Conservation (phyloP, 495 filamentous ascomycete species). For the Aspergillus avenaceus region DNA sequence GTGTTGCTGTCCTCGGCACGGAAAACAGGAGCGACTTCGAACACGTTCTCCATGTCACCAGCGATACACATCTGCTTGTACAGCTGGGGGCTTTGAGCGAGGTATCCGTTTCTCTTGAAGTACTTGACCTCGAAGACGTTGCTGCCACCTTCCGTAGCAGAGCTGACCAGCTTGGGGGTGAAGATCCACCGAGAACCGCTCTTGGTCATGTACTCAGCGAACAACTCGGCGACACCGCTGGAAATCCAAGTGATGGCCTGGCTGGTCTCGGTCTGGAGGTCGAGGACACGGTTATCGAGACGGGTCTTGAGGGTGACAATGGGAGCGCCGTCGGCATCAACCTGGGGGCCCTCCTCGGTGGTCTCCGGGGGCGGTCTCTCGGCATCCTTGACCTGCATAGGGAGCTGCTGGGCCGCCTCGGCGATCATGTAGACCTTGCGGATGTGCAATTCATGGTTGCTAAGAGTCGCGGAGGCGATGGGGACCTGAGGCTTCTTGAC, state of each 20-base stretch:
- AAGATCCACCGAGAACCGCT: slow-evolving; percentile 84
- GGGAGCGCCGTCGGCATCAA: slow-evolving; percentile 49
- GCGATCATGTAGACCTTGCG: slow-evolving; percentile 73
- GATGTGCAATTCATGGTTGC: slow-evolving; percentile 74
- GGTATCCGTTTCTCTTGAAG: slow-evolving; percentile 78
- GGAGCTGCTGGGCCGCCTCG: slow-evolving; percentile 59
- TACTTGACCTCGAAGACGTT: slow-evolving; percentile 92
- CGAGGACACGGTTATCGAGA: slow-evolving; percentile 84
- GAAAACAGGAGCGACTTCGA: slow-evolving; percentile 88
- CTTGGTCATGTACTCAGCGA: slow-evolving; percentile 70
- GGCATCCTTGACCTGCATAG: slow-evolving; percentile 68
- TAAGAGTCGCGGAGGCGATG: slow-evolving; percentile 74
- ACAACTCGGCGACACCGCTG: slow-evolving; percentile 74
- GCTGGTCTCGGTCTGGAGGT: slow-evolving; percentile 81
- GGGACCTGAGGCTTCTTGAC: slow-evolving; percentile 71
- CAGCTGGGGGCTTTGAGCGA: slow-evolving; percentile 92
- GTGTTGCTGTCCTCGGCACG: slow-evolving; percentile 96
- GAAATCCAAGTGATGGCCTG: slow-evolving; percentile 85
- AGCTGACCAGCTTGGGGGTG: slow-evolving; percentile 82
- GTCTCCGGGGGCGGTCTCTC: slow-evolving; percentile 49
- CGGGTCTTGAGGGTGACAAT: slow-evolving; percentile 72
- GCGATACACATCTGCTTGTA: slow-evolving; percentile 97
- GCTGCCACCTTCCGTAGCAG: slow-evolving; percentile 88
- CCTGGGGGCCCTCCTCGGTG: slow-evolving; percentile 39
- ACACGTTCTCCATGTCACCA: slow-evolving; percentile 85